These are phyloP conservation scores for Wickerhamiella vanderwaltii DNA, from an alignment of 805 yeast genomes.

Conservation along the genomic window DNA sequence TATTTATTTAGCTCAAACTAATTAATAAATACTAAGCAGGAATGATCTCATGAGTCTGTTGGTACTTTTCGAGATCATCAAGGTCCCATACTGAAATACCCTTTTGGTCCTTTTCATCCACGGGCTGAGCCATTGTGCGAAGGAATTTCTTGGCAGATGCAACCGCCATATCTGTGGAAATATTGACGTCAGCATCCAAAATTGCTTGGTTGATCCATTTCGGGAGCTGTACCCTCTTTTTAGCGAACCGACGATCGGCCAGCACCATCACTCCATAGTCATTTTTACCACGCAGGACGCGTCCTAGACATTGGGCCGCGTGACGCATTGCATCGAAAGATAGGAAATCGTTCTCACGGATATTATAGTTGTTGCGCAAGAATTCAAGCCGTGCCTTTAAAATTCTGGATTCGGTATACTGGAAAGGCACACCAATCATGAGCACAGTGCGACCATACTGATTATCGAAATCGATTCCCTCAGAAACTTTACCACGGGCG, in stretches of 20 bases:
- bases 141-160: slow-evolving; percentile 88
- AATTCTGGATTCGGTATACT: slow-evolving; percentile 93
- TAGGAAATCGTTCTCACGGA: slow-evolving; percentile 83
- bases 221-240: slow-evolving; percentile 79
- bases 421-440: slow-evolving; percentile 99
- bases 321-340: slow-evolving; percentile 99
- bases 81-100: slow-evolving; percentile 90
- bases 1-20: no score
- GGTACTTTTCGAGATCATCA: slow-evolving; percentile 28
- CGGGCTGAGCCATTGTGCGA: slow-evolving; percentile 88
- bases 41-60: slow-evolving; percentile 9
- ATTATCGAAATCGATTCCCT: slow-evolving; percentile 98
- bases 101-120: slow-evolving; percentile 78
- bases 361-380: slow-evolving; percentile 81
- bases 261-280: slow-evolving; percentile 98
- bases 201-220: slow-evolving; percentile 95
- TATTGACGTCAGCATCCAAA: slow-evolving; percentile 77
- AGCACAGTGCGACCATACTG: slow-evolving; percentile 95
- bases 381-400: slow-evolving; percentile 91
- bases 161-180: slow-evolving; percentile 95
- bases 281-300: slow-evolving; percentile 94
- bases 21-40: background rate
- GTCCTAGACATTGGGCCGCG: slow-evolving; percentile 96
- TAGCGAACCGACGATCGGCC: slow-evolving; percentile 85
- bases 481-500: slow-evolving; percentile 98